Evolutionary conservation across 176 grass and related monocot species (phyloP).

Genomic region (Hyparrhenia diplandra): DNA sequence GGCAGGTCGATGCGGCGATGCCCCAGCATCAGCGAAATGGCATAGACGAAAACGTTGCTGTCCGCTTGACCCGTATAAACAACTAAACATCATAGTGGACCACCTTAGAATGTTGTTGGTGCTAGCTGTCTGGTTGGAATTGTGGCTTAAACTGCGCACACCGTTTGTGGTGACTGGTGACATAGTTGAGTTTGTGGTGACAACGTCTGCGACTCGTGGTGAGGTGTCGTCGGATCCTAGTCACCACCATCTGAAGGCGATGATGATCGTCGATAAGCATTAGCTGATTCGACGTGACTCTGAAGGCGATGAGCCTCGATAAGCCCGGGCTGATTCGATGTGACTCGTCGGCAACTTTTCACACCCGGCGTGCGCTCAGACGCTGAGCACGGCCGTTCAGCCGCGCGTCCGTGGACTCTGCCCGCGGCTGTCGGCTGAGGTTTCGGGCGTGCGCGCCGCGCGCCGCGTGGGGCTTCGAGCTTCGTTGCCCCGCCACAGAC

Average conservation of each 20-base stretch:
- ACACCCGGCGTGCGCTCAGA: background rate
- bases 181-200: too few relatives aligned
- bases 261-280: background rate
- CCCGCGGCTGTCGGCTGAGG: background rate
- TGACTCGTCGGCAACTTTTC: background rate
- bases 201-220: background rate
- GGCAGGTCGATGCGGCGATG: background rate
- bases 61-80: background rate
- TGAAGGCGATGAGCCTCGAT: background rate
- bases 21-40: background rate
- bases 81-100: background rate
- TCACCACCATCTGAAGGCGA: background rate
- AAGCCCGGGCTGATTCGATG: background rate
- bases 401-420: background rate
- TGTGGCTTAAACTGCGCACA: too few relatives aligned
- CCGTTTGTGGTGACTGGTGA: too few relatives aligned
- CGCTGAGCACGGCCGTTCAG: background rate
- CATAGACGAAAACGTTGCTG: background rate
- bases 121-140: slow-evolving; percentile 2
- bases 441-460: background rate
- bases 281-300: background rate
- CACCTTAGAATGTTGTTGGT: background rate
- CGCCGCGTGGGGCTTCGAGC: background rate
- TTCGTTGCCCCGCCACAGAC: background rate
- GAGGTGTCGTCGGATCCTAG: background rate